These are phyloP conservation scores for Trametes cinnabarina DNA, from an alignment of 768 basidiomycete genomes.

Conservation along the genomic window DNA sequence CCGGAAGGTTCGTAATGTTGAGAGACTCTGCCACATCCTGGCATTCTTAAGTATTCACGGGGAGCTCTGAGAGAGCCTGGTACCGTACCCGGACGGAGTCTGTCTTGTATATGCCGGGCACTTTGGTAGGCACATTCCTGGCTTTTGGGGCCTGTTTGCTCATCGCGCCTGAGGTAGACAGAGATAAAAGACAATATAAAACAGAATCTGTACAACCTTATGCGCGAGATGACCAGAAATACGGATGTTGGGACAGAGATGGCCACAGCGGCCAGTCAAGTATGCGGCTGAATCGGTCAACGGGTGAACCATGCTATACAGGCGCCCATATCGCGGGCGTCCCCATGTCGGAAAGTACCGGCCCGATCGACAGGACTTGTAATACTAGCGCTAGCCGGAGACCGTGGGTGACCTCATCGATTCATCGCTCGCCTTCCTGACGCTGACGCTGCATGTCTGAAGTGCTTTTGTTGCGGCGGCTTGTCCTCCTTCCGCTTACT, in stretches of 20 bases:
- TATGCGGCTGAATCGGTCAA: no score
- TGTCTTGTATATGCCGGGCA: slow-evolving; percentile 30
- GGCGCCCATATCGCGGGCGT: no score
- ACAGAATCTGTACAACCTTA: no score
- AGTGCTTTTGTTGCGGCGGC: no score
- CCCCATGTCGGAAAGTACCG: no score
- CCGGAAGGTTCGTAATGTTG: slow-evolving; percentile 70
- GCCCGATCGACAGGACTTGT: neutral
- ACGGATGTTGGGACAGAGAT: no score
- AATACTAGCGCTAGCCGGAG: neutral
- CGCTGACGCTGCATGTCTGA: no score
- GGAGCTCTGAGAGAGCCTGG: slow-evolving; percentile 12
- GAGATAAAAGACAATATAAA: neutral
- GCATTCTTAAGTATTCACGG: neutral
- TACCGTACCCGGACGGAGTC: slow-evolving; percentile 31
- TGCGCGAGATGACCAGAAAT: no score
- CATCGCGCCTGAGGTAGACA: neutral
- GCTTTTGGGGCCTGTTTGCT: slow-evolving; percentile 14
- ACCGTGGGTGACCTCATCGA: slow-evolving; percentile 5
- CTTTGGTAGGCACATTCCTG: slow-evolving; percentile 8
- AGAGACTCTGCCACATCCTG: slow-evolving; percentile 92
- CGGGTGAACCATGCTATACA: neutral
- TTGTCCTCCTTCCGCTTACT: no score
- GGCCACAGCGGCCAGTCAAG: no score
- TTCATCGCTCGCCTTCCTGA: no score